Evolutionary conservation across 129 eudicot species (phyloP).

Genomic region (Gnaphalium uliginosum): DNA sequence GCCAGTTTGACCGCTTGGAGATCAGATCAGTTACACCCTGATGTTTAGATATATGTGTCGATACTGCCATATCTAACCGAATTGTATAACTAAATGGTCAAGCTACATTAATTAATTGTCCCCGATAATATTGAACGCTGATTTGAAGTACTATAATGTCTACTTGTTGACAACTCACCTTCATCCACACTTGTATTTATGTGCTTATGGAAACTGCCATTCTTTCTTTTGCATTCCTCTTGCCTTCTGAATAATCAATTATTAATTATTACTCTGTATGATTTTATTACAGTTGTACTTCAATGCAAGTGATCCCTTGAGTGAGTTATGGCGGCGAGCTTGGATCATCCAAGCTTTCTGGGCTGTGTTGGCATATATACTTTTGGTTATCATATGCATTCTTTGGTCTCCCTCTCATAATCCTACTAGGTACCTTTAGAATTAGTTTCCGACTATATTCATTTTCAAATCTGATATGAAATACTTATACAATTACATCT

Average conservation of each 20-base stretch:
- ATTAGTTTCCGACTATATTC: background rate
- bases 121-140: background rate
- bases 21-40: background rate
- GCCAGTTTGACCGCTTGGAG: conserved; percentile 3
- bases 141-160: background rate
- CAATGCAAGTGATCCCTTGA: conserved; percentile 92
- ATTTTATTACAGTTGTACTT: conserved; percentile 64
- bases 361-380: conserved; percentile 71
- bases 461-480: background rate
- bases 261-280: conserved; percentile 9
- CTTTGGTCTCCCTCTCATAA: conserved; percentile 84
- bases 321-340: conserved; percentile 81
- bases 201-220: background rate
- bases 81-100: background rate
- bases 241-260: background rate
- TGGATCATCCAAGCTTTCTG: conserved; percentile 93
- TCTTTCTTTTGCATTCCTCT: background rate
- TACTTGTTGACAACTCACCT: background rate
- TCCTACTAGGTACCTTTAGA: conserved; percentile 67
- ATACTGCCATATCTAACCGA: background rate
- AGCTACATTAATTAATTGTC: background rate
- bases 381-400: conserved; percentile 67
- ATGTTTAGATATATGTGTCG: background rate
- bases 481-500: background rate
- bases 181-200: conserved; percentile 15